Percentiles rank a stretch among this genome's conserved stretches.
Conservation (phyloP, 148 eudicot genomes). For the Chenopodium album region DNA sequence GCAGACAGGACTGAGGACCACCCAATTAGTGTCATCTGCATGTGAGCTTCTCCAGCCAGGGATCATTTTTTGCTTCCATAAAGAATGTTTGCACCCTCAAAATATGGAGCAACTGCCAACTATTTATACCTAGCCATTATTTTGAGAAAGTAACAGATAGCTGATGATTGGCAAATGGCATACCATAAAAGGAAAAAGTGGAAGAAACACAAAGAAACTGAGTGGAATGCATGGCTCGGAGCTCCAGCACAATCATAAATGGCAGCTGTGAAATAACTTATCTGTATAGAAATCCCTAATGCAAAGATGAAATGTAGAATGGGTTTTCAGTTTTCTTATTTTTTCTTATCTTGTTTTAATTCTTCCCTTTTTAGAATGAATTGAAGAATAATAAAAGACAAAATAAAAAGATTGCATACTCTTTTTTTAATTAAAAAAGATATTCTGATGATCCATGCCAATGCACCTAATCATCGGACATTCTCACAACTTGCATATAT, state of each 20-base stretch:
- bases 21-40: neutral
- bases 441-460: neutral
- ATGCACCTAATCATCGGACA: neutral
- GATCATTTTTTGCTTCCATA: neutral
- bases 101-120: neutral
- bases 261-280: neutral
- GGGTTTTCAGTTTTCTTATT: neutral
- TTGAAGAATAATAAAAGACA: no score
- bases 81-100: neutral
- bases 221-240: neutral
- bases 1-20: neutral
- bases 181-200: neutral
- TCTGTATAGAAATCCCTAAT: neutral
- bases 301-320: no score
- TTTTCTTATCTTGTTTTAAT: neutral
- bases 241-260: neutral
- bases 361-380: neutral
- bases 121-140: neutral
- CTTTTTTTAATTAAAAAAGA: no score
- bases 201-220: neutral
- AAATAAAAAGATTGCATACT: no score
- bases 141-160: neutral
- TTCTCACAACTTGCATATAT: neutral
- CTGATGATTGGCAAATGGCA: neutral
- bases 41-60: no score